Base-by-base conservation (phyloP, 805 yeast species). In the Yarrowia osloensis region DNA sequence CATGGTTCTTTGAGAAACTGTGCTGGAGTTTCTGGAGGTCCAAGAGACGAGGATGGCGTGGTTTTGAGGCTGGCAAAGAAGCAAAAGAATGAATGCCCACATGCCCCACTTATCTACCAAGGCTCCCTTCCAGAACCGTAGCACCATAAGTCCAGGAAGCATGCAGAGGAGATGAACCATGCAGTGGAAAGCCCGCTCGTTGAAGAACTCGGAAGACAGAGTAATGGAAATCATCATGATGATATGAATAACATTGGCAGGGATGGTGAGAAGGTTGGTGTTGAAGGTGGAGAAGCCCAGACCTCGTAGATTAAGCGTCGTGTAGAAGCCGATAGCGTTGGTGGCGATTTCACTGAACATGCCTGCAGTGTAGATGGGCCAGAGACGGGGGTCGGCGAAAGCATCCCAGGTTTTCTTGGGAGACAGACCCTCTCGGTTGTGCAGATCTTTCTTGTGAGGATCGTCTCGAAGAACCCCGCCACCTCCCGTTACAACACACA, bases 401-500 rank as follows among this genome's bases (percentile, higher is more conserved):
- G 85, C 76, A 26, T 76, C 70, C 70, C 76, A 73, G 21, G 86
- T 69, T 73, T 77, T 79, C 52, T 72, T 77, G 4, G 77, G 69
- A 2, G 80, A 74, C 17, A 87, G 73, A 3, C 86, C 85, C 70
- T 84, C 83, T 72, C 88, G 79, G 72, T 86, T 86, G 73, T 86
- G 80, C 88, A 86, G 84, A 69, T 85, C 88, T 28, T 89, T 88
- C 77, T 83, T 83, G 8, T 81, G 71, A 22, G 90, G 90, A 71
- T 87, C 90, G 73, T 87, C 89, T 70, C 89, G 76, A 62, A 87
- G 74, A 2, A 87, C 79, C 67, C 85, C 78, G 72, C n/a, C n/a
- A n/a, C n/a, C 15, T 11, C 39, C 2, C 17, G 5, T 13, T 31
- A 31, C 11, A n/a, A 15, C 39, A 35, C 12, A 15, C 19, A 4